Evolutionary conservation across 1,284 basidiomycete genomes (phyloP), one percentile per base, ranked within the genome.

Genomic region (Tausonia pullulans): DNA sequence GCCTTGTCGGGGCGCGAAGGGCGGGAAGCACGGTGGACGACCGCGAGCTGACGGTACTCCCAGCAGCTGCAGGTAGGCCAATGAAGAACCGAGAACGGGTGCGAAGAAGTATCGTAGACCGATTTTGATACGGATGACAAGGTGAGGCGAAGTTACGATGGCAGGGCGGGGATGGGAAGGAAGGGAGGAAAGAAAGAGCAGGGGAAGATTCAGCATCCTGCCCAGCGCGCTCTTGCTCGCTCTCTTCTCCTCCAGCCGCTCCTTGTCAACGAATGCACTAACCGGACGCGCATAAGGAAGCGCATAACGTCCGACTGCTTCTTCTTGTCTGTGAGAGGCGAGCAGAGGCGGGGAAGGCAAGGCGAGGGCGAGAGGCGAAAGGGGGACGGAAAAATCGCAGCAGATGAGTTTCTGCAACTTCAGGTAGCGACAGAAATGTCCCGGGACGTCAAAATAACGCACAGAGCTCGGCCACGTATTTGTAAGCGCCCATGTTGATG

Each of bases 1-100:
- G 95, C 95, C 84, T 98, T 98, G 83, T 98, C 95, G 65, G 94
- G 96, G 76, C 96, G 90, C 64, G 95, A 98, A 66, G 95, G 95
- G 69, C 95, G 90, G 69, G 93, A 92, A 65, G 94, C 94, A 70
- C 95, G 90, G 84, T 98, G 94, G 77, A 98, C 91, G 71, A 99
- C 92, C 74, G 96, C 94, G 74, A 98, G 81, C 79, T 99, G 95
- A 73, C 93, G 88, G 82, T 92, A 96, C 78, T 98, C 95, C 95
- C 95, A 98, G 86, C 95, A 98, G 75, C 92, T 91, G 67, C 45
- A 1, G 11, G 43, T 11, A 40, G 4, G 16, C 6, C 16, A 46
- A 27, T 54, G 44, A 54, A 13, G 6, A n/a, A 40, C 59, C 43
- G 44, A 43, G 39, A 13, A 39, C 6, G 48, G 7, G 14, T 10